Evolutionary conservation across 257 asterid genomes (phyloP).

Genomic region (Linderniella brevidens): DNA sequence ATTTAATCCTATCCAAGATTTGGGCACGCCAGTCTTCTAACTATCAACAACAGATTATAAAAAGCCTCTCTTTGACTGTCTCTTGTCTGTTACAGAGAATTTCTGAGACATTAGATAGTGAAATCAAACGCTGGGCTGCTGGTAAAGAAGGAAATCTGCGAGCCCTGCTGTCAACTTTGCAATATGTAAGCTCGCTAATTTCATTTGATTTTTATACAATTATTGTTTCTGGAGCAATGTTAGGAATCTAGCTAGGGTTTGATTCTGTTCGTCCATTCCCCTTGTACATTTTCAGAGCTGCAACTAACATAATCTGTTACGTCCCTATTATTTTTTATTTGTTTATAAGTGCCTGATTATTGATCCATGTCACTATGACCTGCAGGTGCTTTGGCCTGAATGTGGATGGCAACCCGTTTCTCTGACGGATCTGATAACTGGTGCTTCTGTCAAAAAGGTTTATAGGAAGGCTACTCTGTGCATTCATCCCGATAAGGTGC

Average conservation of each 20-base stretch:
- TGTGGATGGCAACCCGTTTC: constrained; percentile 99
- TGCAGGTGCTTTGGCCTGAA: constrained; percentile 98
- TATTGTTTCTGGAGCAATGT: neutral
- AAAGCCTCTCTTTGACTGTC: too few relatives aligned
- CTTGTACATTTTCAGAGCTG: neutral
- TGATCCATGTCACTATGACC: constrained; percentile 7
- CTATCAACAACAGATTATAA: too few relatives aligned
- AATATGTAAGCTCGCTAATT: constrained; percentile 44
- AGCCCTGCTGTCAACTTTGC: constrained; percentile 88
- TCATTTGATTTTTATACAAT: too few relatives aligned
- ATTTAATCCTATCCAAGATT: too few relatives aligned
- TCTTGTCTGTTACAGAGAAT: constrained; percentile 44
- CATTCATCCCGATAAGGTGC: constrained; percentile 98
- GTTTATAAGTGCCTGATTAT: constrained; percentile 5
- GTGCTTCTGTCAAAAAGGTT: constrained; percentile 74
- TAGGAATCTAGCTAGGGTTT: too few relatives aligned
- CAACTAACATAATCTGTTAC: neutral
- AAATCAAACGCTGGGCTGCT: constrained; percentile 98
- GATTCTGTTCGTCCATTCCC: too few relatives aligned
- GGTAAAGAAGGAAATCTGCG: constrained; percentile 98
- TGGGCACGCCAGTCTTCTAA: too few relatives aligned
- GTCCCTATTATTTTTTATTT: neutral
- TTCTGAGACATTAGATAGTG: constrained; percentile 68
- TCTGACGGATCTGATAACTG: constrained; percentile 86
- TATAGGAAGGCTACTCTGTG: constrained; percentile 96